These are phyloP conservation scores for Cladosporium colombiae DNA, from an alignment of 2,329 filamentous ascomycete genomes.

Conservation along the genomic window DNA sequence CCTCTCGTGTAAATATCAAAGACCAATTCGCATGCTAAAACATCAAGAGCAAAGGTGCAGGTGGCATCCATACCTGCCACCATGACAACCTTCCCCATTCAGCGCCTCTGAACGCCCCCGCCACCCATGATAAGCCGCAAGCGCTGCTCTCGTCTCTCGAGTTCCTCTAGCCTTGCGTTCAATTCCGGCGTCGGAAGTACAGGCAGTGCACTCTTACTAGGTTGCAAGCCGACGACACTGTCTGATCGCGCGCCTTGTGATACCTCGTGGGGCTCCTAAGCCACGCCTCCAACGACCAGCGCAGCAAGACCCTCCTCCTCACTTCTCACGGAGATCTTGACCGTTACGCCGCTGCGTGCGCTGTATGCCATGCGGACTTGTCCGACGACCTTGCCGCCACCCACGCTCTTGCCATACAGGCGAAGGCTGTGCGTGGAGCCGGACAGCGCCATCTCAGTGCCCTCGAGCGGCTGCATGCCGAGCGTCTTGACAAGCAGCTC, in stretches of 20 bases:
- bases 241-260: background rate
- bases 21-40: constrained; percentile 1
- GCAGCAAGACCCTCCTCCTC: constrained; percentile 91
- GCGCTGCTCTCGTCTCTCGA: background rate
- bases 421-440: constrained; percentile 92
- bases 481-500: constrained; percentile 85
- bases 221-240: constrained; percentile 1
- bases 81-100: background rate
- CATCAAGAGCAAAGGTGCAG: background rate
- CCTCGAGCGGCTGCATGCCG: constrained; percentile 90
- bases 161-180: background rate
- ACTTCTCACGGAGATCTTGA: constrained; percentile 88
- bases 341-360: constrained; percentile 88
- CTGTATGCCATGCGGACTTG: constrained; percentile 92
- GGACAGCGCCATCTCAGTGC: constrained; percentile 85
- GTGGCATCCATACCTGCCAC: background rate
- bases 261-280: constrained; percentile 51
- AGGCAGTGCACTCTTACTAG: background rate
- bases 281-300: constrained; percentile 80
- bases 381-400: constrained; percentile 83
- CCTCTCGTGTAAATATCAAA: background rate
- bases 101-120: constrained; percentile 18
- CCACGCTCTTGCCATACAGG: constrained; percentile 91
- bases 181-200: background rate
- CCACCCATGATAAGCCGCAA: constrained; percentile 15